Conservation (phyloP, 83 land plant genomes). For the Larix sibirica region DNA sequence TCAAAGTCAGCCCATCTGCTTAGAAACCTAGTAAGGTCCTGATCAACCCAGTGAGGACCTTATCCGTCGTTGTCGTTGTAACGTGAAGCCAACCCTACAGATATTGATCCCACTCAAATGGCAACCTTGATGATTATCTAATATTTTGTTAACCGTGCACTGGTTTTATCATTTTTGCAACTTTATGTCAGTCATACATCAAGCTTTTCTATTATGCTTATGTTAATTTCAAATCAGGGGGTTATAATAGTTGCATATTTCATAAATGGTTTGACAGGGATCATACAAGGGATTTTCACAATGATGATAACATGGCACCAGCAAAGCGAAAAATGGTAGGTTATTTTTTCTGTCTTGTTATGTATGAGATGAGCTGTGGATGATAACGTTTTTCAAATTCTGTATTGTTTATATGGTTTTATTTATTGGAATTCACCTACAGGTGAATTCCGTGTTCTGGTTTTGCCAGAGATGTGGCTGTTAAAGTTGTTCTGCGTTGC, state of each 20-base stretch:
- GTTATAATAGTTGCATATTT: neutral
- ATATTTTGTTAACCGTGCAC: too few species aligned
- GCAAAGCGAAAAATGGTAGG: constrained; percentile 5
- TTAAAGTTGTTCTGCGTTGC: neutral
- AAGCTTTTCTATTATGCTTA: too few species aligned
- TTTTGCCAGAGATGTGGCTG: neutral
- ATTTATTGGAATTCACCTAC: too few species aligned
- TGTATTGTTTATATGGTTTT: neutral
- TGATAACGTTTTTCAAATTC: neutral
- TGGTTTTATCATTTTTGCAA: too few species aligned
- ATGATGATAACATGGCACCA: neutral
- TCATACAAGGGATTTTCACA: constrained; percentile 6
- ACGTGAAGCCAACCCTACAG: too few species aligned
- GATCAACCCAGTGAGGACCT: too few species aligned
- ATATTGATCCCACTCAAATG: too few species aligned
- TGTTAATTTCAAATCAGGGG: neutral
- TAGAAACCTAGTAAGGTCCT: too few species aligned
- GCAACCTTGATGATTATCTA: too few species aligned
- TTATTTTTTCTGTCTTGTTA: neutral
- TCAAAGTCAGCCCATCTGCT: too few species aligned
- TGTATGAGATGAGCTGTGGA: neutral
- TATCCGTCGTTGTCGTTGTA: too few species aligned
- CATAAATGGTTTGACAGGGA: constrained; percentile 7
- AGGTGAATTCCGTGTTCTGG: neutral
- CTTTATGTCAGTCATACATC: too few species aligned